Percentiles rank a stretch among this genome's conserved stretches.
Evolutionary conservation across 2,329 filamentous ascomycete species (phyloP).

Genomic region (Ascochyta clinopodiicola): DNA sequence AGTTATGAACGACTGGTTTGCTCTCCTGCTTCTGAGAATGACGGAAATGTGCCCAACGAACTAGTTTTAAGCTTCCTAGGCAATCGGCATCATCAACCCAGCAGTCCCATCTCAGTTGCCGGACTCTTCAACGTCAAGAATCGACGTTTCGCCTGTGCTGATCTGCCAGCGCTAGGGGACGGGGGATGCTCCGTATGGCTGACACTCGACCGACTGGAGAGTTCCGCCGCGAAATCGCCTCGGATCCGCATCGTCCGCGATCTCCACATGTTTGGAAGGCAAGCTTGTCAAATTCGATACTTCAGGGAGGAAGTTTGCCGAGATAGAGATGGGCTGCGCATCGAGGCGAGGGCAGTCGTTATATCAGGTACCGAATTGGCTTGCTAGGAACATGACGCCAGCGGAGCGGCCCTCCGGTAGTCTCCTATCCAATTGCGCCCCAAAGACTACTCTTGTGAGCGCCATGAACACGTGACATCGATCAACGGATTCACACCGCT

Average conservation of each 20-base stretch:
- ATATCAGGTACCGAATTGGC: background rate
- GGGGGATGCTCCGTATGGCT: constrained; percentile 2
- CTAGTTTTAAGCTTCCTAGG: background rate
- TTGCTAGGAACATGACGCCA: background rate
- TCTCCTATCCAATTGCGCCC: background rate
- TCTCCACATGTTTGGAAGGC: background rate
- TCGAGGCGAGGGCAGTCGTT: background rate
- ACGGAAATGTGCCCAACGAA: background rate
- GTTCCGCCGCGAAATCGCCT: constrained; percentile 4
- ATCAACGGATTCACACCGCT: background rate
- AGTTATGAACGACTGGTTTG: constrained; percentile 1
- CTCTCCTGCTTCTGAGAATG: background rate
- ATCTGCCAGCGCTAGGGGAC: constrained; percentile 4
- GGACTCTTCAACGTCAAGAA: background rate
- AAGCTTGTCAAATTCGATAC: background rate
- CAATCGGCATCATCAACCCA: background rate
- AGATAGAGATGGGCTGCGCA: background rate
- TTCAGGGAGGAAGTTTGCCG: constrained; percentile 7
- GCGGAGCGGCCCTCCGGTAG: background rate
- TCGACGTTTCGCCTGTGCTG: constrained; percentile 5
- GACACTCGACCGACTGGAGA: background rate
- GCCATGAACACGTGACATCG: background rate
- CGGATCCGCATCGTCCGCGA: background rate
- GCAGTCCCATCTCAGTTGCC: background rate
- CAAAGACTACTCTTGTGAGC: background rate